Evolutionary conservation across 495 filamentous ascomycete species (phyloP).

Genomic region (Aspergillus sclerotiicarbonarius): DNA sequence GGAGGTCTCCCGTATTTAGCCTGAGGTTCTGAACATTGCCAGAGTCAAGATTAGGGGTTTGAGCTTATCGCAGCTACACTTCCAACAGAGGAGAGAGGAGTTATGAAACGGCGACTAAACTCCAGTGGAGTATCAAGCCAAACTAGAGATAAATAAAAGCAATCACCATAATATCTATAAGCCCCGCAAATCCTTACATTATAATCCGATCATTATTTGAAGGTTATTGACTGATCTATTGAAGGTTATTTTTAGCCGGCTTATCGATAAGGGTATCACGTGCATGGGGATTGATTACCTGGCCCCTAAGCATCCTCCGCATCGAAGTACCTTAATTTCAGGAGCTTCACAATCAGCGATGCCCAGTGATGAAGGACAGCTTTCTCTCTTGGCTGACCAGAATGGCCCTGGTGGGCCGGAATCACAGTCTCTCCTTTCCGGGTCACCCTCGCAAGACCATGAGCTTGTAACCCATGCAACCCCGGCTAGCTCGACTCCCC

Average conservation of each 20-base stretch:
- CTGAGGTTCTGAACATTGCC: neutral
- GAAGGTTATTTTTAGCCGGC: conserved; percentile 2
- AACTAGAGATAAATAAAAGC: neutral
- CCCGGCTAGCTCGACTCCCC: conserved; percentile 18
- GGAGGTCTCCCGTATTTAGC: too few relatives aligned
- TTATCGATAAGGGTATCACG: conserved; percentile 25
- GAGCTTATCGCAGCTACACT: neutral
- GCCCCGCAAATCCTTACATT: neutral
- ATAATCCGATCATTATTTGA: neutral
- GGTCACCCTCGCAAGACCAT: conserved; percentile 24
- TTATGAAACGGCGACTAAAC: neutral
- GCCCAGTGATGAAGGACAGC: conserved; percentile 40
- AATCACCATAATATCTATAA: neutral
- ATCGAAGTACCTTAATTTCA: conserved; percentile 3
- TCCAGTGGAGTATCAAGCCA: neutral
- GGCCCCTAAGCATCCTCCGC: conserved; percentile 17
- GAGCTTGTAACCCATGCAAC: conserved; percentile 27
- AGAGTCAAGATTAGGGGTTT: neutral
- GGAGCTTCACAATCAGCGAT: conserved; percentile 35
- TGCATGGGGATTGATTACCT: conserved; percentile 18
- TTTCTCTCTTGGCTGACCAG: conserved; percentile 29
- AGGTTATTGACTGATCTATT: conserved; percentile 6
- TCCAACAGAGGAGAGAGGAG: neutral
- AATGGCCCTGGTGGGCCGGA: conserved; percentile 29
- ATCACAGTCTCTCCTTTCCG: conserved; percentile 30